Percentiles rank a stretch among this genome's conserved stretches.
phyloP scores from a whole-genome alignment of 352 stramenopile species.

The Elongisporangium senticosum region DNA sequence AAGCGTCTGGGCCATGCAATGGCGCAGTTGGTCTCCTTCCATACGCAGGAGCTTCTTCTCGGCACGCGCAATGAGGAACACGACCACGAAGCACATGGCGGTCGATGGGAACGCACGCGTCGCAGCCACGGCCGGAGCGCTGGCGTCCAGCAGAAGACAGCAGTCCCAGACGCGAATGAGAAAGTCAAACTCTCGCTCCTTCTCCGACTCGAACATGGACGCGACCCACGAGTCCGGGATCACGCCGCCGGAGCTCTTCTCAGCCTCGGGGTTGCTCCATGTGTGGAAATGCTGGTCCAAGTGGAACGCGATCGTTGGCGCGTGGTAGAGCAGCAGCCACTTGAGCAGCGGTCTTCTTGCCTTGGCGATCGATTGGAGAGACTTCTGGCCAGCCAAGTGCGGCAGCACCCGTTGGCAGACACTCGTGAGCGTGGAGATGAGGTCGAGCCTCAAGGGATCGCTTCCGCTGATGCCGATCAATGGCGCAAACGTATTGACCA shows the following conservation, averaged over 20 bases:
- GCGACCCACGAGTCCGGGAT: slow-evolving; percentile 68
- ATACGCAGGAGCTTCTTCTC: slow-evolving; percentile 70
- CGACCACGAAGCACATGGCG: slow-evolving; percentile 22
- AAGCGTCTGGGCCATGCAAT: slow-evolving; percentile 63
- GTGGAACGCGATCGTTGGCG: slow-evolving; percentile 58
- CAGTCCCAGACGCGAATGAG: slow-evolving; percentile 71
- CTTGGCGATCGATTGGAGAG: slow-evolving; percentile 18
- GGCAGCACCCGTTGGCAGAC: slow-evolving; percentile 47
- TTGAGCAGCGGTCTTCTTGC: slow-evolving; percentile 51
- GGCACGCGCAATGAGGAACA: slow-evolving; percentile 47
- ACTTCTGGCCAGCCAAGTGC: slow-evolving; percentile 22
- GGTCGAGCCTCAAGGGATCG: slow-evolving; percentile 60
- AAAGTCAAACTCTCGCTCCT: slow-evolving; percentile 38
- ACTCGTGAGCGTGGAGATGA: slow-evolving; percentile 40
- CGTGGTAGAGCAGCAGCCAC: slow-evolving; percentile 71
- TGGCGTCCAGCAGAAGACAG: slow-evolving; percentile 36
- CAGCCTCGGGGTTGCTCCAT: slow-evolving; percentile 37
- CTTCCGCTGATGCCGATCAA: slow-evolving; percentile 51
- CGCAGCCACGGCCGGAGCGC: not conserved
- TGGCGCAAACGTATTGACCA: slow-evolving; percentile 52
- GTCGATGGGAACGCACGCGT: slow-evolving; percentile 20
- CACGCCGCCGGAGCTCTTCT: slow-evolving; percentile 11
- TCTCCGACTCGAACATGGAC: slow-evolving; percentile 68
- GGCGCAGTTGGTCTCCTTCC: slow-evolving; percentile 59
- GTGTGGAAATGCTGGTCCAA: slow-evolving; percentile 69